These are phyloP conservation scores for Pestalotiopsis sp. DNA, from an alignment of 2,329 filamentous ascomycete species.

Conservation along the genomic window DNA sequence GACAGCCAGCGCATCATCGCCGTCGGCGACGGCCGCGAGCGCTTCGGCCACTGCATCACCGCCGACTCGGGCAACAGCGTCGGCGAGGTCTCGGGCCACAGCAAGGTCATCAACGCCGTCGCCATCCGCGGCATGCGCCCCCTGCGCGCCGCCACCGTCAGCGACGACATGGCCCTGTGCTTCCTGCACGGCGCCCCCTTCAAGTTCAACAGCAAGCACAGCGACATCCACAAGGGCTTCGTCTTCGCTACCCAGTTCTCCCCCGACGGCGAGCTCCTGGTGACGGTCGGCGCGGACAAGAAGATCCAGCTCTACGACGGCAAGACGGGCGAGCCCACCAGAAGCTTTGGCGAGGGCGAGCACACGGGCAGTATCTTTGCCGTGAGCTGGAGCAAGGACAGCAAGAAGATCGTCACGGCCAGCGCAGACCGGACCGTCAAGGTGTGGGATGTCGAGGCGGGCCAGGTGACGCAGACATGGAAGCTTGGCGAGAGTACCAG, in stretches of 20 bases:
- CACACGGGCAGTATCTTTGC: conserved; percentile 94
- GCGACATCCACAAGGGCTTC: conserved; percentile 83
- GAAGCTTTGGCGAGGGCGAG: conserved; percentile 77
- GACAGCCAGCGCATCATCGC: conserved; percentile 96
- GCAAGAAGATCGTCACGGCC: conserved; percentile 83
- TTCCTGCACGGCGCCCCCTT: conserved; percentile 95
- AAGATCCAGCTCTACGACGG: conserved; percentile 95
- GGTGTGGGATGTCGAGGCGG: conserved; percentile 87
- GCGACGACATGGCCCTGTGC: conserved; percentile 86
- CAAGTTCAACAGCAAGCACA: conserved; percentile 87
- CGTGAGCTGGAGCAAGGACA: conserved; percentile 87
- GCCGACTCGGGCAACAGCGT: conserved; percentile 96
- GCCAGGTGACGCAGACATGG: conserved; percentile 81
- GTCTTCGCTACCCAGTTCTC: conserved; percentile 88
- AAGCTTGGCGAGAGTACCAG: conserved; percentile 77
- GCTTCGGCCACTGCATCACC: conserved; percentile 92
- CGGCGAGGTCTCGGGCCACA: conserved; percentile 91
- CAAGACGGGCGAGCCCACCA: conserved; percentile 85
- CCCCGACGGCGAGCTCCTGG: conserved; percentile 79
- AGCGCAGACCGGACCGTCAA: conserved; percentile 95
- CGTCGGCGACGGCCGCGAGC: conserved; percentile 91
- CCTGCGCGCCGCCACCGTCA: conserved; percentile 87
- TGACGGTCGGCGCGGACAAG: conserved; percentile 91
- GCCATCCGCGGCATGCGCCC: conserved; percentile 88
- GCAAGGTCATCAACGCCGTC: conserved; percentile 86